phyloP scores from a whole-genome alignment of 768 basidiomycete species.

The Coprinellus micaceus region DNA sequence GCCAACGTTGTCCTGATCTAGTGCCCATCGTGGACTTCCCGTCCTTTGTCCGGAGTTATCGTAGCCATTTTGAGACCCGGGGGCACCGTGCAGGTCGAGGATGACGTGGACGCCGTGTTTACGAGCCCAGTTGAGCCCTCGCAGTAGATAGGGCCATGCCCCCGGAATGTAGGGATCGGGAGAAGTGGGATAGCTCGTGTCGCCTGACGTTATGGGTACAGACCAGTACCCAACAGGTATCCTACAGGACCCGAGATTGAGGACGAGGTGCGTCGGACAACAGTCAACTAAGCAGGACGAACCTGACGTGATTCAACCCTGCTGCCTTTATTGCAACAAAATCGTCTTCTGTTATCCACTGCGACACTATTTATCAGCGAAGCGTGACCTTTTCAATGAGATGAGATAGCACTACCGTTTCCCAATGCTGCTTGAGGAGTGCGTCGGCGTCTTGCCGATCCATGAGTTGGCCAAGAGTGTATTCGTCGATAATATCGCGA shows the following conservation, averaged over 20 bases:
- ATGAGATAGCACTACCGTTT: conserved; percentile 30
- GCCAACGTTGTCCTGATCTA: conserved; percentile 43
- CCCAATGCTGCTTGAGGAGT: conserved; percentile 53
- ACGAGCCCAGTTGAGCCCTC: conserved; percentile 61
- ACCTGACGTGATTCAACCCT: conserved; percentile 73
- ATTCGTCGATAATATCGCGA: conserved; percentile 55
- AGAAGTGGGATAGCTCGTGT: conserved; percentile 46
- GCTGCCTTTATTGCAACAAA: conserved; percentile 62
- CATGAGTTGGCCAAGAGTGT: conserved; percentile 53
- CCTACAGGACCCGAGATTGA: conserved; percentile 28
- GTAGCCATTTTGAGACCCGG: conserved; percentile 63
- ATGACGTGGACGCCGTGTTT: conserved; percentile 63
- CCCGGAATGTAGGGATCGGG: conserved; percentile 56
- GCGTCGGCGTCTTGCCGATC: conserved; percentile 38
- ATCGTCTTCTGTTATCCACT: conserved; percentile 69
- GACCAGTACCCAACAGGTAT: conserved; percentile 78
- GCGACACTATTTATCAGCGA: neutral
- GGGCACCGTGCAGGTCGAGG: conserved; percentile 73
- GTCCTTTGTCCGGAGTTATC: conserved; percentile 74
- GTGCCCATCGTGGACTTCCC: conserved; percentile 51
- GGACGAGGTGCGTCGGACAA: neutral
- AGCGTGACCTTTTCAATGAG: conserved; percentile 4
- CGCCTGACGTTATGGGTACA: conserved; percentile 57
- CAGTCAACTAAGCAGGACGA: conserved; percentile 10
- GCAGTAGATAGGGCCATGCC: conserved; percentile 66